Conservation (phyloP, 2,329 filamentous ascomycete genomes). For the Alternaria solani region DNA sequence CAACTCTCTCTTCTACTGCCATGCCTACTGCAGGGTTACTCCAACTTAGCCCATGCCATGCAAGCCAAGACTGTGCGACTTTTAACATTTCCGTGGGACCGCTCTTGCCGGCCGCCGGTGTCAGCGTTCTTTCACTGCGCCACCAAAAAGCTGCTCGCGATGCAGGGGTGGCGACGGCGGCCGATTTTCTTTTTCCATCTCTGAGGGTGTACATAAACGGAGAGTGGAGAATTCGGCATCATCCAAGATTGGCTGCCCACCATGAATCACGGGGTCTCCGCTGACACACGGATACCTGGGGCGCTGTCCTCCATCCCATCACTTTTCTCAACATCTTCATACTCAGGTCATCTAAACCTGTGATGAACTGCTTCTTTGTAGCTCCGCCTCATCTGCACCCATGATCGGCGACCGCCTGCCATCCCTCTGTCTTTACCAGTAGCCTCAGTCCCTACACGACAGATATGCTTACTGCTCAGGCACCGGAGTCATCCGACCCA, state of each 20-base stretch:
- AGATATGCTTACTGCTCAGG: neutral
- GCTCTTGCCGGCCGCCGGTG: conserved; percentile 6
- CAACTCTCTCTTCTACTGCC: conserved; percentile 17
- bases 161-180: conserved; percentile 1
- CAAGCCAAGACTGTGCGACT: conserved; percentile 7
- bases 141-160: neutral
- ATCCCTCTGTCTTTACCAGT: neutral
- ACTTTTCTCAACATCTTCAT: neutral
- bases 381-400: neutral
- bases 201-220: neutral
- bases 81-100: neutral
- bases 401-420: neutral
- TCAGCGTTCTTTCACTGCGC: neutral
- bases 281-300: neutral
- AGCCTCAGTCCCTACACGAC: neutral
- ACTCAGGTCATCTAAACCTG: neutral
- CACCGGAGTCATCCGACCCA: neutral
- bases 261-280: neutral
- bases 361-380: neutral
- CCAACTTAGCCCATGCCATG: conserved; percentile 3
- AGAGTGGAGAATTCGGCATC: neutral
- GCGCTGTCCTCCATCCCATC: neutral
- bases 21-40: conserved; percentile 10
- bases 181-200: neutral
- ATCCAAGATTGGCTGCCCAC: neutral